Percentiles rank a stretch among this genome's conserved stretches.
Evolutionary conservation across 495 filamentous ascomycete genomes (phyloP).

Genomic region (Podospora bellae-mahoneyi): DNA sequence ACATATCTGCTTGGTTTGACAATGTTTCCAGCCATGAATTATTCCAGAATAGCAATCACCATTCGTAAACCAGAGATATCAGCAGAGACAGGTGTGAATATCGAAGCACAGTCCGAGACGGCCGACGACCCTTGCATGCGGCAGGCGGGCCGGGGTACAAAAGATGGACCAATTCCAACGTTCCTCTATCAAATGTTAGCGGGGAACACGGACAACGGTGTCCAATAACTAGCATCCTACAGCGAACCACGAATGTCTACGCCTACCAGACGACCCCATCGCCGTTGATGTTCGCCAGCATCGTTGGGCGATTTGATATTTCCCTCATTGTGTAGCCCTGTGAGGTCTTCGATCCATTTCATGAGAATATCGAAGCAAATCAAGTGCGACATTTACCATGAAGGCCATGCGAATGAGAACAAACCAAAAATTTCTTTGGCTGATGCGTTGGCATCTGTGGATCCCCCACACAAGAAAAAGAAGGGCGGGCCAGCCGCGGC

Average conservation of each 20-base stretch:
- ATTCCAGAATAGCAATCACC: not conserved
- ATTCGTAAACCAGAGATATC: not conserved
- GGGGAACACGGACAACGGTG: slow-evolving; percentile 17
- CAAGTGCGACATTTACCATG: not conserved
- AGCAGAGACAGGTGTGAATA: not conserved
- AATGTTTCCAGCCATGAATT: not conserved
- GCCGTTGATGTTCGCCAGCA: not conserved
- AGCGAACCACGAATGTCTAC: slow-evolving; percentile 12
- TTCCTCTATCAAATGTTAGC: slow-evolving; percentile 29
- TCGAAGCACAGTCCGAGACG: not conserved
- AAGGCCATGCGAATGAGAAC: slow-evolving; percentile 13
- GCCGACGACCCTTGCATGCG: slow-evolving; percentile 3
- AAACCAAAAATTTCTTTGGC: slow-evolving; percentile 8
- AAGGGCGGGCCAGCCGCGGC: slow-evolving; percentile 18
- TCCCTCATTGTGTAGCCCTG: slow-evolving; percentile 10
- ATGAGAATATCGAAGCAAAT: slow-evolving; percentile 7
- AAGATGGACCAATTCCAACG: slow-evolving; percentile 15
- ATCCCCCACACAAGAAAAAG: not conserved
- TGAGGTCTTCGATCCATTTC: not conserved
- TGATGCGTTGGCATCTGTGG: slow-evolving; percentile 11
- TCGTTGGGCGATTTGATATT: slow-evolving; percentile 17
- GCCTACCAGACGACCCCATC: slow-evolving; percentile 18
- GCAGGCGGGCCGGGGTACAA: not conserved
- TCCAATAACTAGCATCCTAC: slow-evolving; percentile 4
- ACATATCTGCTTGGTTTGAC: not conserved